Conservation (phyloP, 2,329 filamentous ascomycete species). For the Bipolaris sorokiniana region DNA sequence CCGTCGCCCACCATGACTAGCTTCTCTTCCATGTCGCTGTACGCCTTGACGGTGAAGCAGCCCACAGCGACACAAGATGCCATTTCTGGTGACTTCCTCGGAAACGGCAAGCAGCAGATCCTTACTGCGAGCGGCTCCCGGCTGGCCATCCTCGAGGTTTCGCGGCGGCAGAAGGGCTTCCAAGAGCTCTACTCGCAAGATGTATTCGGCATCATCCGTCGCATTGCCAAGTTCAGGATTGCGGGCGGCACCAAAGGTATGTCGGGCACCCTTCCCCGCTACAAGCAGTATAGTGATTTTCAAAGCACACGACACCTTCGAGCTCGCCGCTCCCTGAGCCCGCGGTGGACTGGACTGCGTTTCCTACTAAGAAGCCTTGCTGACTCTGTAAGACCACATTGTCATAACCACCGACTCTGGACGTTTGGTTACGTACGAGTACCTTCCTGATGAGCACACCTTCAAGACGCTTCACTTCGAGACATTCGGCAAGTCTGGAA, state of each 20-base stretch:
- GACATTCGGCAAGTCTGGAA: slow-evolving; percentile 96
- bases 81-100: slow-evolving; percentile 91
- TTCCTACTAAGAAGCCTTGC: slow-evolving; percentile 40
- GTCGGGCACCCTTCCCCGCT: slow-evolving; percentile 47
- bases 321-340: slow-evolving; percentile 31
- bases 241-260: slow-evolving; percentile 96
- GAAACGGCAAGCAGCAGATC: slow-evolving; percentile 97
- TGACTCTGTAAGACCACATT: slow-evolving; percentile 76
- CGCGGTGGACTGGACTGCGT: slow-evolving; percentile 38
- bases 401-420: slow-evolving; percentile 96
- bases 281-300: slow-evolving; percentile 57
- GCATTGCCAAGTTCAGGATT: slow-evolving; percentile 85
- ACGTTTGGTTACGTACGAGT: slow-evolving; percentile 92
- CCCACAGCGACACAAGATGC: slow-evolving; percentile 89
- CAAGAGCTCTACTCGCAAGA: slow-evolving; percentile 87
- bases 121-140: slow-evolving; percentile 90
- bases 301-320: slow-evolving; percentile 45
- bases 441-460: slow-evolving; percentile 81
- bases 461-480: slow-evolving; percentile 92
- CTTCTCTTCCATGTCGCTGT: slow-evolving; percentile 98
- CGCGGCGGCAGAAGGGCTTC: slow-evolving; percentile 84
- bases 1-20: slow-evolving; percentile 77
- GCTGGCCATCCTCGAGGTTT: slow-evolving; percentile 84
- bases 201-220: slow-evolving; percentile 93
- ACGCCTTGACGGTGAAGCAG: slow-evolving; percentile 93